A percentile compares a stretch with the other conserved stretches of the same genome.
Evolutionary conservation across 2,329 filamentous ascomycete genomes (phyloP).

Genomic region (Aspergillus proliferans): DNA sequence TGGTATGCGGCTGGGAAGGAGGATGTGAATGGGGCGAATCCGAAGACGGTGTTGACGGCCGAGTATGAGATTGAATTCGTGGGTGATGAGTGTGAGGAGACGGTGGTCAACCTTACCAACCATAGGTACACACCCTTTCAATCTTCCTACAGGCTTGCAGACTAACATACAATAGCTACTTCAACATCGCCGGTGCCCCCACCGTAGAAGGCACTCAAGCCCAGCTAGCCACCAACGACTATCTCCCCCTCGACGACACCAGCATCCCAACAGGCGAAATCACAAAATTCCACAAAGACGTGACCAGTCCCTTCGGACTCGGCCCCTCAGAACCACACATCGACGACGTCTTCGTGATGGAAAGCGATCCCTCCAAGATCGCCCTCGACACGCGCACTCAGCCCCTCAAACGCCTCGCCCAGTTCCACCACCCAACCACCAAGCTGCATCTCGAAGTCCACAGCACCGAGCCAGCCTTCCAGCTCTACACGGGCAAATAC

Average conservation of each 20-base stretch:
- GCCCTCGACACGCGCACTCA: constrained; percentile 60
- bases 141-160: no score
- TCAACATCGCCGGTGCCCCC: constrained; percentile 57
- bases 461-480: constrained; percentile 92
- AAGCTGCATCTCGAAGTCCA: constrained; percentile 77
- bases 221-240: constrained; percentile 52
- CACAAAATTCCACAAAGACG: constrained; percentile 55
- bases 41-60: constrained; percentile 68
- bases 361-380: constrained; percentile 54
- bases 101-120: constrained; percentile 87
- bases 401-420: constrained; percentile 61
- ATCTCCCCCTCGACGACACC: constrained; percentile 67
- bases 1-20: constrained; percentile 73
- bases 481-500: constrained; percentile 88
- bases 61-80: constrained; percentile 86
- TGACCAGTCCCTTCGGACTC: constrained; percentile 64
- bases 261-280: constrained; percentile 70
- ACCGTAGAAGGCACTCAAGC: constrained; percentile 59
- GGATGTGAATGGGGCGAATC: constrained; percentile 50
- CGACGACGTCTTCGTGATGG: constrained; percentile 85
- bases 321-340: constrained; percentile 66
- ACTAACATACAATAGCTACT: constrained; percentile 44
- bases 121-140: constrained; percentile 58
- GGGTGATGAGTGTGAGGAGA: constrained; percentile 73
- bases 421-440: constrained; percentile 66